Evolutionary conservation across 1,139 yeast genomes (phyloP).

Genomic region (Nematodospora anomalae): DNA sequence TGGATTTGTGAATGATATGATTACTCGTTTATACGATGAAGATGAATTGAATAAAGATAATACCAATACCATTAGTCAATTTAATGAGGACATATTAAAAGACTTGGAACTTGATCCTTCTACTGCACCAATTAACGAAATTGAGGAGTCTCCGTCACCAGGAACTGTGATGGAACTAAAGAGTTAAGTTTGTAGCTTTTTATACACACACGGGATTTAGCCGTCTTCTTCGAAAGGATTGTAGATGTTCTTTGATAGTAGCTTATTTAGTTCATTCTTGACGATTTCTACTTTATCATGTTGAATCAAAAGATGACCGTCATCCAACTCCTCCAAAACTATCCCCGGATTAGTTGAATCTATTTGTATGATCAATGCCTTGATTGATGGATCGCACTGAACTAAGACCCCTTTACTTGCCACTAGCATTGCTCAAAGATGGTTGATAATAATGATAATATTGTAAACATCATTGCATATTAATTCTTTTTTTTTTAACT

Average conservation of each 20-base stretch:
- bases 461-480: too few relatives aligned
- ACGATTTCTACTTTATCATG: conserved; percentile 72
- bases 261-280: conserved; percentile 70
- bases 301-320: conserved; percentile 81
- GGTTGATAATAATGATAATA: too few relatives aligned
- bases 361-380: conserved; percentile 79
- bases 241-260: conserved; percentile 79
- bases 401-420: conserved; percentile 49
- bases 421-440: conserved; percentile 45
- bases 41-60: conserved; percentile 14
- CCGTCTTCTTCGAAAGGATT: conserved; percentile 76
- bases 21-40: conserved; percentile 22
- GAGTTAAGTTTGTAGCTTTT: conserved; percentile 56
- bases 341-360: conserved; percentile 74
- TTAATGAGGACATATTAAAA: conserved; percentile 27
- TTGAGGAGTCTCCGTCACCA: conserved; percentile 10
- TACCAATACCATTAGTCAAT: conserved; percentile 5
- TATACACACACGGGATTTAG: conserved; percentile 35
- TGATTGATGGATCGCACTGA: conserved; percentile 84
- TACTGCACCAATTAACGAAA: background rate
- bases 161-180: conserved; percentile 19
- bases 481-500: too few relatives aligned
- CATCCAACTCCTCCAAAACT: conserved; percentile 83
- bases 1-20: conserved; percentile 36
- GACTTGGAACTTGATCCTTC: conserved; percentile 13